phyloP scores from a whole-genome alignment of 352 stramenopile species.

The Phytophthora hibernalis region DNA sequence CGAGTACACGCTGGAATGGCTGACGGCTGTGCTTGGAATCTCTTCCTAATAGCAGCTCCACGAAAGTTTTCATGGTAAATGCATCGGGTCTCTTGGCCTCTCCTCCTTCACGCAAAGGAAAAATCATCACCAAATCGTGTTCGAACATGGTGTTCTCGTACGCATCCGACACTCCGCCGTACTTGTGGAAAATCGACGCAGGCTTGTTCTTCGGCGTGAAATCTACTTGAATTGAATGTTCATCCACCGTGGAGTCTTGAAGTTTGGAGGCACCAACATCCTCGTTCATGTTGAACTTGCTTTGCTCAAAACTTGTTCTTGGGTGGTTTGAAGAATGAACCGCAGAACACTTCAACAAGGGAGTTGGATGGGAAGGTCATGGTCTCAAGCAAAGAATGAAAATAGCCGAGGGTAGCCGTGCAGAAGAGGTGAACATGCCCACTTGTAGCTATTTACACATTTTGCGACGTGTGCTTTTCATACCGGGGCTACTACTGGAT shows the following conservation, averaged over 20 bases:
- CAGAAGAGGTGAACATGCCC: neutral
- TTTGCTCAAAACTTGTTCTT: neutral
- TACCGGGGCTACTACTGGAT: too few species aligned
- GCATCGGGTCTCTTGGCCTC: conserved; percentile 59
- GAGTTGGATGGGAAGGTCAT: conserved; percentile 5
- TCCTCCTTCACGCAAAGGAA: conserved; percentile 58
- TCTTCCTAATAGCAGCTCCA: conserved; percentile 61
- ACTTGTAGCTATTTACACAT: conserved; percentile 2
- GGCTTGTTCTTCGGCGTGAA: conserved; percentile 34
- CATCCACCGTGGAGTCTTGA: conserved; percentile 22
- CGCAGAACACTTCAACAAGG: neutral
- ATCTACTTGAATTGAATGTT: conserved; percentile 44
- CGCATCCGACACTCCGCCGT: conserved; percentile 18
- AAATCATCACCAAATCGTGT: conserved; percentile 80
- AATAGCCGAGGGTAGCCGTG: conserved; percentile 22
- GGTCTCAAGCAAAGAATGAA: conserved; percentile 13
- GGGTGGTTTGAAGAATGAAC: conserved; percentile 27
- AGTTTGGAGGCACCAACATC: neutral
- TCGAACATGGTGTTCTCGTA: conserved; percentile 68
- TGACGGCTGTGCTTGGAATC: conserved; percentile 43
- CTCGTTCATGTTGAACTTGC: conserved; percentile 13
- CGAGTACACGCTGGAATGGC: conserved; percentile 65
- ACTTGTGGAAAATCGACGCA: conserved; percentile 39
- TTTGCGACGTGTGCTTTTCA: neutral
- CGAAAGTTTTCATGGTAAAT: conserved; percentile 65